Evolutionary conservation across 2,329 filamentous ascomycete species (phyloP).

Genomic region (Metarhizium sp.): DNA sequence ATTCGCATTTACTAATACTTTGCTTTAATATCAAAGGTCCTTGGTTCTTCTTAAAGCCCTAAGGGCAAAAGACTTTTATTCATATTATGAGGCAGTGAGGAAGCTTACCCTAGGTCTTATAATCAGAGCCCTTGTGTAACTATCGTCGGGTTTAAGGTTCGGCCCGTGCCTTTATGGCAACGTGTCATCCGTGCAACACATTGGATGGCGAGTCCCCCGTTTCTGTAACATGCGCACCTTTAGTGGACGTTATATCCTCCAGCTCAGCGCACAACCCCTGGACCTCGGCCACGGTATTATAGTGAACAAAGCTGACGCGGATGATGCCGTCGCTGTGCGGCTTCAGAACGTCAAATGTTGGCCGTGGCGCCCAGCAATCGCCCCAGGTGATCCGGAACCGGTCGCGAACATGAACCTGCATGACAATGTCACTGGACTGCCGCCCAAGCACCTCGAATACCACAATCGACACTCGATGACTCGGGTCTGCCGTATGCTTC

Average conservation of each 20-base stretch:
- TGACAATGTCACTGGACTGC: conserved; percentile 48
- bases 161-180: no score
- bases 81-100: no score
- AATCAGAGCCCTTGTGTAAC: no score
- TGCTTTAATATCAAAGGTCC: no score
- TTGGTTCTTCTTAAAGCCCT: no score
- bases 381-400: conserved; percentile 58
- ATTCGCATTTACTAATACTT: no score
- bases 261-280: conserved; percentile 40
- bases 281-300: conserved; percentile 59
- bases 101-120: no score
- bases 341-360: conserved; percentile 49
- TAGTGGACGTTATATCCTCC: conserved; percentile 19
- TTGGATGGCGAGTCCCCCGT: no score
- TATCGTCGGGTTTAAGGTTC: no score
- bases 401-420: conserved; percentile 48
- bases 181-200: no score
- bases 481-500: conserved; percentile 35
- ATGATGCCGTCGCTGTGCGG: conserved; percentile 52
- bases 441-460: conserved; percentile 53
- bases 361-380: conserved; percentile 57
- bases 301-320: conserved; percentile 63
- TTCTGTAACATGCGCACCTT: no score
- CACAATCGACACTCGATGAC: conserved; percentile 53
- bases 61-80: no score